phyloP scores from a whole-genome alignment of 805 yeast species.

The Schwanniomyces vanrijiae region DNA sequence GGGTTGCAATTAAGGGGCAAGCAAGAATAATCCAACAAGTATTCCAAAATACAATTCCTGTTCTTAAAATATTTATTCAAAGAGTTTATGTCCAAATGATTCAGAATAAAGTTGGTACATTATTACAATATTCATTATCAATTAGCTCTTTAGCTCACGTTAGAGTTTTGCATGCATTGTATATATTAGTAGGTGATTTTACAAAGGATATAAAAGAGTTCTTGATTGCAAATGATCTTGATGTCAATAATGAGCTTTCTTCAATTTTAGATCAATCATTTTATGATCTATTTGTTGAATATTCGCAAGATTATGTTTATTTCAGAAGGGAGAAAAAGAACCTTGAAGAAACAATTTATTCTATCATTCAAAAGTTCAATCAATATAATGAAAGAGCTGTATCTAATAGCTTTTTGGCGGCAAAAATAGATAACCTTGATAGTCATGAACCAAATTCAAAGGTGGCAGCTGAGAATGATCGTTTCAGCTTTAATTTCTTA shows the following conservation, averaged over 20 bases:
- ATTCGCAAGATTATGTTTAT: constrained; percentile 64
- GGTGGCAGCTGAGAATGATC: constrained; percentile 17
- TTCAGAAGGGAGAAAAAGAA: constrained; percentile 70
- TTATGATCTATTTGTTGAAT: constrained; percentile 72
- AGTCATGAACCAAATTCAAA: constrained; percentile 21
- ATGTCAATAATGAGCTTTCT: constrained; percentile 45
- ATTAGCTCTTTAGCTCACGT: constrained; percentile 70
- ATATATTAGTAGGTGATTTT: constrained; percentile 55
- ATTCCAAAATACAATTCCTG: constrained; percentile 68
- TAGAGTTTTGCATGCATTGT: constrained; percentile 70
- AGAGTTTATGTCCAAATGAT: constrained; percentile 75
- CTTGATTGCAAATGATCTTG: constrained; percentile 47
- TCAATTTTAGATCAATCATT: constrained; percentile 66
- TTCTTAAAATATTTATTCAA: constrained; percentile 67
- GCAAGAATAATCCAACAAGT: constrained; percentile 72
- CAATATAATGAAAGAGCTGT: constrained; percentile 33
- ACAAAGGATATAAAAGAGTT: constrained; percentile 66
- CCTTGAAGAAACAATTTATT: constrained; percentile 53
- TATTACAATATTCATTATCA: constrained; percentile 63
- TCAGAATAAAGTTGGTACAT: constrained; percentile 52
- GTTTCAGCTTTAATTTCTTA: constrained; percentile 28
- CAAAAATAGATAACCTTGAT: constrained; percentile 33
- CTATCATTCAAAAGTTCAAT: constrained; percentile 46
- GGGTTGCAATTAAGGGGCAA: constrained; percentile 65
- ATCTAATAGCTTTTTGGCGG: constrained; percentile 33